These are phyloP conservation scores for Hyphopichia homilentoma DNA, from an alignment of 805 yeast genomes.

Conservation along the genomic window DNA sequence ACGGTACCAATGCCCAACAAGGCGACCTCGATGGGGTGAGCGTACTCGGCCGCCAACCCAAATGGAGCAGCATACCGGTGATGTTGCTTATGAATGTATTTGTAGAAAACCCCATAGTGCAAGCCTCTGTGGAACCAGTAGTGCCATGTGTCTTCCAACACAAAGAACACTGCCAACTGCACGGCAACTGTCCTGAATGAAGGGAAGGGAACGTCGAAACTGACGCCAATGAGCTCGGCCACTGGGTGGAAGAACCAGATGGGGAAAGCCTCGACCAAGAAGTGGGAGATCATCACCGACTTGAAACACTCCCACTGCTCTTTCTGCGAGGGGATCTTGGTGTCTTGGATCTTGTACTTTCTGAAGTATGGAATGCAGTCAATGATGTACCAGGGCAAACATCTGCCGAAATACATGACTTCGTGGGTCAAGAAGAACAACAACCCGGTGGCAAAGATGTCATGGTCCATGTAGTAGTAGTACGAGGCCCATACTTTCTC, in stretches of 20 bases:
- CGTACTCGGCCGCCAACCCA: constrained; percentile 59
- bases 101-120: constrained; percentile 55
- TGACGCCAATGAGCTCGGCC: constrained; percentile 46
- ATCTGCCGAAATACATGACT: constrained; percentile 55
- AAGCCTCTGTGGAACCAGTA: constrained; percentile 57
- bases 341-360: constrained; percentile 52
- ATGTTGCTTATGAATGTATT: constrained; percentile 57
- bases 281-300: constrained; percentile 53
- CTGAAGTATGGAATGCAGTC: constrained; percentile 51
- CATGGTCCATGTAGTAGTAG: constrained; percentile 52
- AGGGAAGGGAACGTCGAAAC: constrained; percentile 54
- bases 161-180: constrained; percentile 48
- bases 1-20: constrained; percentile 58
- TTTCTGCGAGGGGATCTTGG: constrained; percentile 47
- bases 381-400: constrained; percentile 55
- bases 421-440: constrained; percentile 54
- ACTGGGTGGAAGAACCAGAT: constrained; percentile 63
- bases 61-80: constrained; percentile 62
- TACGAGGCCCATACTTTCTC: constrained; percentile 56
- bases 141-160: constrained; percentile 58
- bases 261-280: constrained; percentile 57
- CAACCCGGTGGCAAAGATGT: constrained; percentile 55
- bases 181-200: constrained; percentile 33
- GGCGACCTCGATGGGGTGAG: constrained; percentile 58
- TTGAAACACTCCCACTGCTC: constrained; percentile 64